Conservation (phyloP, 1,284 basidiomycete genomes). For the Sutorius eximius region DNA sequence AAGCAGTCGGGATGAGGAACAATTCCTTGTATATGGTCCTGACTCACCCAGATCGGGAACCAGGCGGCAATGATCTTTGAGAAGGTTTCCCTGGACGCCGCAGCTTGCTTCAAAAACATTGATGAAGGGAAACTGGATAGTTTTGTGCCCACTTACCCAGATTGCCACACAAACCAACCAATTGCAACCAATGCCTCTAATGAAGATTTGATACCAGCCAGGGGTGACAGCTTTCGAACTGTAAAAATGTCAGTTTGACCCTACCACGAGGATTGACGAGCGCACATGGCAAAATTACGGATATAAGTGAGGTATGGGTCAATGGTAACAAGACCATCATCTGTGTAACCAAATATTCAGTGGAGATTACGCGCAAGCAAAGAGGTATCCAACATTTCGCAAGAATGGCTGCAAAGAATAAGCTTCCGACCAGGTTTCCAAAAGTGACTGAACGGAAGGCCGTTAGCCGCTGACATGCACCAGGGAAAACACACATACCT, state of each 20-base stretch:
- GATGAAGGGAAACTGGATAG: not conserved
- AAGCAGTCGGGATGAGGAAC: conserved; percentile 1
- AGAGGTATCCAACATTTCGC: conserved; percentile 53
- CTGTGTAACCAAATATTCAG: conserved; percentile 34
- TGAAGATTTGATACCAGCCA: conserved; percentile 72
- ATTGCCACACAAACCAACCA: conserved; percentile 78
- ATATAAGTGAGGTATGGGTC: conserved; percentile 60
- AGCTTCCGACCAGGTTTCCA: conserved; percentile 69
- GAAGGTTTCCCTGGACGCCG: conserved; percentile 68
- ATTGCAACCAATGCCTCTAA: conserved; percentile 77
- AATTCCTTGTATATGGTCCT: not conserved
- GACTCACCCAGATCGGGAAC: conserved; percentile 72
- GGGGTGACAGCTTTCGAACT: conserved; percentile 66
- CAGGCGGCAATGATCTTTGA: conserved; percentile 74
- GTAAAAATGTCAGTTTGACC: not conserved
- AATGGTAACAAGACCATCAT: conserved; percentile 54
- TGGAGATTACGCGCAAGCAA: not conserved
- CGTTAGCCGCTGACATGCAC: not conserved
- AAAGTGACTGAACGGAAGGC: conserved; percentile 51
- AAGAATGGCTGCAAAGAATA: conserved; percentile 70
- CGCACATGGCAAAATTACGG: conserved; percentile 54
- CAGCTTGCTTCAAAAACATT: conserved; percentile 55
- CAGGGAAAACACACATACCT: conserved; percentile 38
- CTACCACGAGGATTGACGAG: not conserved
- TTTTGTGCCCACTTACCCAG: conserved; percentile 51